Evolutionary conservation across 495 filamentous ascomycete species (phyloP).

Genomic region (Penicillium coprophilum): DNA sequence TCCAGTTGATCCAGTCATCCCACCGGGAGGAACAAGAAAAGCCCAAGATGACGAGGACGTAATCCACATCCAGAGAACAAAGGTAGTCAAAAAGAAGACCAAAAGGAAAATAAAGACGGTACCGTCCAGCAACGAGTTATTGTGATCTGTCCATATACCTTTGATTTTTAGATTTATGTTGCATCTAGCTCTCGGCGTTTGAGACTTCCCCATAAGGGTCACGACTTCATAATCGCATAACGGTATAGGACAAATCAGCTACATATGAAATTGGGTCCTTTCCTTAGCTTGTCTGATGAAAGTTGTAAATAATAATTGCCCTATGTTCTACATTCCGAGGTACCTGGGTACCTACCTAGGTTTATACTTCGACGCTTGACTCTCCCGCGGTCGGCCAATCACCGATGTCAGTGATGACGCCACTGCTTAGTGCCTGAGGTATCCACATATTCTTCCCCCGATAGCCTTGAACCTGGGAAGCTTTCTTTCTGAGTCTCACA

Average conservation of each 20-base stretch:
- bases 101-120: not conserved
- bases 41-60: not conserved
- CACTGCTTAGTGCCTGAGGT: slow-evolving; percentile 16
- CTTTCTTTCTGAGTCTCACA: not conserved
- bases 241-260: too few species aligned
- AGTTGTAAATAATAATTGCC: not conserved
- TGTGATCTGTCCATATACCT: too few species aligned
- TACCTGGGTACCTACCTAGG: too few species aligned
- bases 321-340: not conserved
- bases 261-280: not conserved
- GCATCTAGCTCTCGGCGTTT: not conserved
- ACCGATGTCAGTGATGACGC: slow-evolving; percentile 23
- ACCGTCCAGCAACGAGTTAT: not conserved
- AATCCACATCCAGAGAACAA: not conserved
- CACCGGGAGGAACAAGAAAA: not conserved
- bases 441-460: not conserved
- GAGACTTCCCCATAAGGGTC: not conserved
- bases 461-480: not conserved
- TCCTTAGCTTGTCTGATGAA: not conserved
- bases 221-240: too few species aligned
- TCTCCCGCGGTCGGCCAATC: slow-evolving; percentile 23
- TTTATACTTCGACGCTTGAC: not conserved
- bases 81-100: not conserved
- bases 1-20: not conserved
- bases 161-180: not conserved